Evolutionary conservation across 257 asterid species (phyloP).

Genomic region (Solanum pinnatisectum): DNA sequence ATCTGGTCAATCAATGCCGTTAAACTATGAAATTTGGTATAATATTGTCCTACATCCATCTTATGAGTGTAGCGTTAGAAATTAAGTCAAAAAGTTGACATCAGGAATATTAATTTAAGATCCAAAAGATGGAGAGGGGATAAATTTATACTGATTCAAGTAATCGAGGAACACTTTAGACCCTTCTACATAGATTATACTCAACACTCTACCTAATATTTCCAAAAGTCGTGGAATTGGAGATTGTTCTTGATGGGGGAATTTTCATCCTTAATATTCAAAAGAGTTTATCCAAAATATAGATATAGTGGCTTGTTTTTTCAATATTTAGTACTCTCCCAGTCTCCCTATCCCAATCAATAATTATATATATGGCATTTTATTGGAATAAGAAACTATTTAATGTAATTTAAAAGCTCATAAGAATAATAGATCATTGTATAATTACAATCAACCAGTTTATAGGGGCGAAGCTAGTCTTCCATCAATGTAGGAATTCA

Average conservation of each 20-base stretch:
- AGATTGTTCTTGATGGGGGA: not conserved
- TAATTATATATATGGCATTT: not conserved
- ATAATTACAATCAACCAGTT: not conserved
- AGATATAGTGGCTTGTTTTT: not conserved
- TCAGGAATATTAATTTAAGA: too few species aligned
- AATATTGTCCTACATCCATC: too few species aligned
- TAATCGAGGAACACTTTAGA: not conserved
- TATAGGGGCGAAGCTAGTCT: not conserved
- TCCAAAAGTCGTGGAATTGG: not conserved
- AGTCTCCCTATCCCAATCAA: not conserved
- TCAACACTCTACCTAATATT: not conserved
- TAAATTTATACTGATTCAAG: not conserved
- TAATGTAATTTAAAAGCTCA: not conserved
- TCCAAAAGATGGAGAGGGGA: too few species aligned
- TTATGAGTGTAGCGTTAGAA: not conserved
- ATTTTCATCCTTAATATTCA: not conserved
- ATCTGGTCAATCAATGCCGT: not conserved
- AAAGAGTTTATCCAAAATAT: not conserved
- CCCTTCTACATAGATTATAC: not conserved
- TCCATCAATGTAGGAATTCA: not conserved
- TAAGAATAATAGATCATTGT: not conserved
- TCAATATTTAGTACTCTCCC: not conserved
- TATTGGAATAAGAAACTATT: not conserved
- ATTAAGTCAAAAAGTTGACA: not conserved
- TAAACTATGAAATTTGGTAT: not conserved